These are phyloP conservation scores for Dalechampia spathulata DNA, from an alignment of 441 rosid species.

Conservation along the genomic window DNA sequence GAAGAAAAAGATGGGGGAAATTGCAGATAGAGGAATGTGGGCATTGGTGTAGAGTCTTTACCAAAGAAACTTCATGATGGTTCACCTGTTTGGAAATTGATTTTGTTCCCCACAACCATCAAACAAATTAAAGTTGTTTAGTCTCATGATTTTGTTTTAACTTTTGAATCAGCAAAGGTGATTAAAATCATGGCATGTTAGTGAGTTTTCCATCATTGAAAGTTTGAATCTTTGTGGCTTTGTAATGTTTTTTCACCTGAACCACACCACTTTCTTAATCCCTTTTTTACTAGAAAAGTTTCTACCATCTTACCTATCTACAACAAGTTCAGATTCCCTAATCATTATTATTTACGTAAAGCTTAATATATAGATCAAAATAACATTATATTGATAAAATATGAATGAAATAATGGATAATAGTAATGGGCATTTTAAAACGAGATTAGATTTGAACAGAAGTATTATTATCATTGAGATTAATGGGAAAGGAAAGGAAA, in stretches of 20 bases:
- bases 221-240: constrained; percentile 43
- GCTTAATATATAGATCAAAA: too few relatives aligned
- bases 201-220: constrained; percentile 74
- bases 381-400: too few relatives aligned
- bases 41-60: constrained; percentile 40
- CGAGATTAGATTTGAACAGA: too few relatives aligned
- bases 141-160: constrained; percentile 59
- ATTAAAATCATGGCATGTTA: constrained; percentile 60
- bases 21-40: too few relatives aligned
- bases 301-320: too few relatives aligned
- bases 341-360: too few relatives aligned
- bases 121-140: constrained; percentile 39
- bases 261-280: constrained; percentile 7
- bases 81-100: constrained; percentile 72
- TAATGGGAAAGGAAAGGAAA: too few relatives aligned
- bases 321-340: too few relatives aligned
- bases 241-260: constrained; percentile 27
- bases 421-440: too few relatives aligned
- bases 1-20: too few relatives aligned
- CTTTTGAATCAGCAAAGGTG: constrained; percentile 69
- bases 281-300: constrained; percentile 3
- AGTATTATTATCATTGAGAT: too few relatives aligned
- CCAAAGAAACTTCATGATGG: constrained; percentile 59
- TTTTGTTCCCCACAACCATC: constrained; percentile 71
- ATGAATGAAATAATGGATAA: too few relatives aligned